Percentiles rank a stretch among this genome's conserved stretches.
These are phyloP conservation scores for Kandelia obovata DNA, from an alignment of 345 rosid genomes.

Conservation along the genomic window DNA sequence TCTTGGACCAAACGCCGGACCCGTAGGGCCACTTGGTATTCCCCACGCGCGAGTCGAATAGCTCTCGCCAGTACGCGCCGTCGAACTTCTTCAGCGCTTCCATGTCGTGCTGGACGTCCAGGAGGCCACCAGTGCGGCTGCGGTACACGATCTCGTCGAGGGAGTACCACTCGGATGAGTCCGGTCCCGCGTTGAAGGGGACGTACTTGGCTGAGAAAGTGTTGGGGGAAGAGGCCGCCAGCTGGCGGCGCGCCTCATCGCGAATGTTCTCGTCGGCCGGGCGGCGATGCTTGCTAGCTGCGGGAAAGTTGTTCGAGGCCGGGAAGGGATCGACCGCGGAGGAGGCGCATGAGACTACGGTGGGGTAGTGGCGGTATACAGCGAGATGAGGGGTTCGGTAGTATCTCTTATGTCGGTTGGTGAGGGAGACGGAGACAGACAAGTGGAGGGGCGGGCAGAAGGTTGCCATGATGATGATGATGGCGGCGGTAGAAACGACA, in stretches of 20 bases:
- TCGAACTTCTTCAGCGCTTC: conserved; percentile 58
- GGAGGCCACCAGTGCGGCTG: conserved; percentile 73
- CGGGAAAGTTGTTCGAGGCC: conserved; percentile 17
- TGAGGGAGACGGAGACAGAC: conserved; percentile 23
- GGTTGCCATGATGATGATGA: conserved; percentile 31
- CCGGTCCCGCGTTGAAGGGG: conserved; percentile 57
- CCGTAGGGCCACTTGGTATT: conserved; percentile 85
- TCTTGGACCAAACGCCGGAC: conserved; percentile 90
- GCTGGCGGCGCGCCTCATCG: conserved; percentile 65
- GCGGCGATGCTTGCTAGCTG: conserved; percentile 24
- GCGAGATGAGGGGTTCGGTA: conserved; percentile 14
- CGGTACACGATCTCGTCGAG: conserved; percentile 89
- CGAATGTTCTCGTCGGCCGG: conserved; percentile 47
- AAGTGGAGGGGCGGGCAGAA: conserved; percentile 28
- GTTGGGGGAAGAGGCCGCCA: conserved; percentile 30
- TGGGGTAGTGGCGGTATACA: conserved; percentile 8
- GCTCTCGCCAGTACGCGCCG: conserved; percentile 70
- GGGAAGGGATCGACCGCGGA: conserved; percentile 24
- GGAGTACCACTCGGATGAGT: conserved; percentile 60
- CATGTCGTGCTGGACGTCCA: conserved; percentile 82
- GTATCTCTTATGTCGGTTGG: conserved; percentile 24
- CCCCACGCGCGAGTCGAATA: conserved; percentile 84
- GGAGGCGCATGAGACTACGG: conserved; percentile 39
- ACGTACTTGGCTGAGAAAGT: conserved; percentile 71
- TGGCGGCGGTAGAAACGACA: conserved; percentile 9